These are phyloP conservation scores for Botryotinia globosa DNA, from an alignment of 2,329 filamentous ascomycete genomes.

Conservation along the genomic window DNA sequence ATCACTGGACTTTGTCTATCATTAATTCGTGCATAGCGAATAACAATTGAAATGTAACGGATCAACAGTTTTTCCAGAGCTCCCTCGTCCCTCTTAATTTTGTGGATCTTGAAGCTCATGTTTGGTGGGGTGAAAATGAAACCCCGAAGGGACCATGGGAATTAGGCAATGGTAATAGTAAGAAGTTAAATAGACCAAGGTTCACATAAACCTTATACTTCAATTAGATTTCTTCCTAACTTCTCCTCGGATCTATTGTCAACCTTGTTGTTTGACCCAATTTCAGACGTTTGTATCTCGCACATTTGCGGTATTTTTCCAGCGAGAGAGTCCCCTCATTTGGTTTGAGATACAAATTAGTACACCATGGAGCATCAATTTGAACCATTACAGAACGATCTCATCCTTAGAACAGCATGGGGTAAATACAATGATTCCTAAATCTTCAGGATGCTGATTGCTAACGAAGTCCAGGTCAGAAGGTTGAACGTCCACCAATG, in stretches of 20 bases:
- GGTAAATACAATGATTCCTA: constrained; percentile 49
- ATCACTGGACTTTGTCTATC: not conserved
- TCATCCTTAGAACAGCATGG: constrained; percentile 84
- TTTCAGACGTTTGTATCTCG: not conserved
- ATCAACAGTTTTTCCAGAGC: constrained; percentile 14
- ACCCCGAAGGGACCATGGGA: not conserved
- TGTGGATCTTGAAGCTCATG: not conserved
- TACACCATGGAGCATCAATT: constrained; percentile 65
- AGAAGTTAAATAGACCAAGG: not conserved
- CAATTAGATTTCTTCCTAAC: not conserved
- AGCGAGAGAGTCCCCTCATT: not conserved
- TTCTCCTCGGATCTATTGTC: not conserved
- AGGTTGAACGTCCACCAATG: constrained; percentile 88
- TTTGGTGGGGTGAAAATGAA: constrained; percentile 10
- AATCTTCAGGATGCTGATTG: not conserved
- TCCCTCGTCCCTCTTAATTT: not conserved
- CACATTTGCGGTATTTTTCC: not conserved
- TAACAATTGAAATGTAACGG: not conserved
- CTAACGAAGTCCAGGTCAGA: constrained; percentile 61
- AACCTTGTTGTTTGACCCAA: not conserved
- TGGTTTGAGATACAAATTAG: not conserved
- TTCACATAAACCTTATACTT: constrained; percentile 6
- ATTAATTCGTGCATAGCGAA: not conserved
- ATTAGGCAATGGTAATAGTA: not conserved
- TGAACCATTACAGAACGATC: constrained; percentile 84